Evolutionary conservation across 2,329 filamentous ascomycete genomes (phyloP).

Genomic region (Sarocladium brachiariae): DNA sequence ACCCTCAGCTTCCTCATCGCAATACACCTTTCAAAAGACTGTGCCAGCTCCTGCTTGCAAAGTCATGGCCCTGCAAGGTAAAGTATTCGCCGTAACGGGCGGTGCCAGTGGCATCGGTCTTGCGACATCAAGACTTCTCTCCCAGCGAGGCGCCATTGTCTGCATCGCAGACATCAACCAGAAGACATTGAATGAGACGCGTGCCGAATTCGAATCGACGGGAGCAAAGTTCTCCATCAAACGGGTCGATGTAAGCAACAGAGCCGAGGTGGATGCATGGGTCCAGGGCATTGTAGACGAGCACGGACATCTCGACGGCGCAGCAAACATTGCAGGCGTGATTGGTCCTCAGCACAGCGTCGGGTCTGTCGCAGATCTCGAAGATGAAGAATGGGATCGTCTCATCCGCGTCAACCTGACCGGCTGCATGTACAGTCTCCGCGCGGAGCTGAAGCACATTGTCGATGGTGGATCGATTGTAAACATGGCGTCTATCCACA

Average conservation of each 20-base stretch:
- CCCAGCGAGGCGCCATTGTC: slow-evolving; percentile 18
- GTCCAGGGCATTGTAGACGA: slow-evolving; percentile 37
- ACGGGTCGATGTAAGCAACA: slow-evolving; percentile 42
- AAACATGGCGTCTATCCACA: slow-evolving; percentile 43
- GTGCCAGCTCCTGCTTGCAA: too few relatives aligned
- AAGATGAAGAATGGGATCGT: slow-evolving; percentile 41
- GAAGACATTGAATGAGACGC: slow-evolving; percentile 21
- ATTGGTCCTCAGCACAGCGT: slow-evolving; percentile 37
- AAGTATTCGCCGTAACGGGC: slow-evolving; percentile 15
- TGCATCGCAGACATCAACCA: slow-evolving; percentile 32
- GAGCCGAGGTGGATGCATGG: slow-evolving; percentile 43
- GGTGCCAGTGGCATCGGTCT: slow-evolving; percentile 18
- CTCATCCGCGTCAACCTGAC: slow-evolving; percentile 43
- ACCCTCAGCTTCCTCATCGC: too few relatives aligned
- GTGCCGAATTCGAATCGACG: slow-evolving; percentile 23
- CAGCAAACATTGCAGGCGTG: slow-evolving; percentile 49
- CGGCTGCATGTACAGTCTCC: slow-evolving; percentile 44
- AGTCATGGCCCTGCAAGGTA: slow-evolving; percentile 10
- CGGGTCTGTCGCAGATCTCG: slow-evolving; percentile 33
- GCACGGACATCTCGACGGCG: slow-evolving; percentile 46
- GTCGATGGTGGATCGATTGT: slow-evolving; percentile 48
- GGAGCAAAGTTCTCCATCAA: slow-evolving; percentile 25
- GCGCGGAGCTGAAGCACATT: slow-evolving; percentile 35
- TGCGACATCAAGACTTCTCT: slow-evolving; percentile 10
- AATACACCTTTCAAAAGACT: too few relatives aligned